phyloP scores from a whole-genome alignment of 1,284 basidiomycete genomes.

The Meira miltonrushii region DNA sequence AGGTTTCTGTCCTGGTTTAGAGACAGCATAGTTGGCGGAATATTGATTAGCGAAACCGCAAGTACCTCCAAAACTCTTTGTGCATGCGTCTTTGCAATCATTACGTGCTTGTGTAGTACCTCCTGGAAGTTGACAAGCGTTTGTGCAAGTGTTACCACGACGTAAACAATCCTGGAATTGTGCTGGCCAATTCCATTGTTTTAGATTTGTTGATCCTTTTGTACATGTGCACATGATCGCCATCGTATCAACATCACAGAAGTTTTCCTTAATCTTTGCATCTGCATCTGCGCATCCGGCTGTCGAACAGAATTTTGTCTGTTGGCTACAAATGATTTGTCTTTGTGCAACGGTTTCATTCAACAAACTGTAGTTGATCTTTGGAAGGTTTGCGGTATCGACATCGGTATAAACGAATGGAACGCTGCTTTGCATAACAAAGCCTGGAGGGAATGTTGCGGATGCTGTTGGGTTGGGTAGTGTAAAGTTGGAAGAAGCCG shows the following conservation, averaged over 20 bases:
- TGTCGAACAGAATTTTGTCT: constrained; percentile 39
- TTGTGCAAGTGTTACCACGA: constrained; percentile 33
- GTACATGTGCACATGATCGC: constrained; percentile 32
- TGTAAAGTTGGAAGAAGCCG: constrained; percentile 37
- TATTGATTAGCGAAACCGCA: constrained; percentile 43
- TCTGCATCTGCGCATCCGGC: constrained; percentile 30
- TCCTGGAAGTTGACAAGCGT: constrained; percentile 29
- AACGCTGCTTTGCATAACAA: constrained; percentile 20
- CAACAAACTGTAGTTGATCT: constrained; percentile 18
- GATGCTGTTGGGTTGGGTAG: constrained; percentile 28
- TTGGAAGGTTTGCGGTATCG: constrained; percentile 24
- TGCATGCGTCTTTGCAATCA: constrained; percentile 30
- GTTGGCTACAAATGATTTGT: constrained; percentile 30
- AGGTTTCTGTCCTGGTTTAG: constrained; percentile 31
- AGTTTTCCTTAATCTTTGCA: constrained; percentile 30
- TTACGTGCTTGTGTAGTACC: constrained; percentile 23
- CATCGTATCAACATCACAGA: constrained; percentile 34
- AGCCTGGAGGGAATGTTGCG: constrained; percentile 17
- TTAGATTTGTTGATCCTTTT: constrained; percentile 31
- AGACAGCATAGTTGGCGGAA: constrained; percentile 41
- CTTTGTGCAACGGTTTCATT: constrained; percentile 13
- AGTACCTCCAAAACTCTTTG: constrained; percentile 30
- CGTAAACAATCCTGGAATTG: constrained; percentile 43
- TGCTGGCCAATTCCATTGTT: constrained; percentile 49
- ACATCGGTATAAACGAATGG: constrained; percentile 30